phyloP scores from a whole-genome alignment of 1,139 yeast genomes.

The Sugiyamaella paludigena region DNA sequence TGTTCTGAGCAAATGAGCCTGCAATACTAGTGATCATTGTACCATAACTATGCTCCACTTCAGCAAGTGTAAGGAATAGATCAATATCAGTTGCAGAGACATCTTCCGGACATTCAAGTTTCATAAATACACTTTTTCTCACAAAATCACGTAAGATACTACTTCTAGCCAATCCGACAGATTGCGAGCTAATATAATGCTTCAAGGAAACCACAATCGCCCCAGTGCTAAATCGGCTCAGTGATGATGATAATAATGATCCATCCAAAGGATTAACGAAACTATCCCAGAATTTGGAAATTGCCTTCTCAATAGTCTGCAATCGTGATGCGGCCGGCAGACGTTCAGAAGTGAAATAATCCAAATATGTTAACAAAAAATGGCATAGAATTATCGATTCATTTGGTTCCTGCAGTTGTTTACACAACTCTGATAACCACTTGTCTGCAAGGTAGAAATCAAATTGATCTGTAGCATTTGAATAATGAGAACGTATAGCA shows the following conservation, averaged over 20 bases:
- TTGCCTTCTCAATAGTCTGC: background rate
- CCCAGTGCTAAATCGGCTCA: background rate
- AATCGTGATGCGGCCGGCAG: background rate
- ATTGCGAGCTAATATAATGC: background rate
- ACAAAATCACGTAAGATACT: conserved; percentile 2
- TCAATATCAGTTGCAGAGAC: background rate
- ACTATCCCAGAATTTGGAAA: conserved; percentile 2
- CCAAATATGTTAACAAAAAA: background rate
- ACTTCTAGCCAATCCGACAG: background rate
- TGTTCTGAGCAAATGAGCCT: background rate
- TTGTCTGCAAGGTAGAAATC: background rate
- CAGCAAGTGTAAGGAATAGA: conserved; percentile 1
- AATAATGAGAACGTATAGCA: background rate
- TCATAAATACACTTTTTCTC: background rate
- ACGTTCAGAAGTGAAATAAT: background rate
- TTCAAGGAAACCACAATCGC: conserved; percentile 1
- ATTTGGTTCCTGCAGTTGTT: too few species aligned
- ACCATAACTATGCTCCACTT: conserved; percentile 5
- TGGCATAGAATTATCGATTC: too few species aligned
- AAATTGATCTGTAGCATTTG: background rate
- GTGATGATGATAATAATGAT: too few species aligned
- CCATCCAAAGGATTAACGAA: conserved; percentile 6
- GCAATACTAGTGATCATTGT: background rate
- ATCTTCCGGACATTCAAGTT: background rate
- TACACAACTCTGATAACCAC: background rate